A percentile compares a stretch with the other conserved stretches of the same genome.
phyloP scores from a whole-genome alignment of 768 basidiomycete species.

The Phanerodontia chrysosporium region DNA sequence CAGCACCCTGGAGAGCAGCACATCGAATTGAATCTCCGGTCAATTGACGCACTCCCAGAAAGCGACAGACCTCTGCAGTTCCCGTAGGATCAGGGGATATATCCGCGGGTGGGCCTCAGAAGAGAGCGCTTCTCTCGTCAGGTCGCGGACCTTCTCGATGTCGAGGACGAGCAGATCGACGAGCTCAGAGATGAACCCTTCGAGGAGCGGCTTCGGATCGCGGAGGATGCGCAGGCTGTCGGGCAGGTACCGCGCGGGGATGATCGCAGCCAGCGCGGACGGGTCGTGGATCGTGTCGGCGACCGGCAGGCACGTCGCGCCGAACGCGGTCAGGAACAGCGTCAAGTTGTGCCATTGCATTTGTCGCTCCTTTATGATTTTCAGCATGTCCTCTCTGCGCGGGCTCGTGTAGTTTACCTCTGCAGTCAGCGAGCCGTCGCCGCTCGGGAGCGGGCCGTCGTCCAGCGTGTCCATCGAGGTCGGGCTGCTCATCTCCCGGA shows the following conservation, averaged over 20 bases:
- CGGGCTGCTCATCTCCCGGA: conserved; percentile 56
- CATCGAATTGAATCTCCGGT: not conserved
- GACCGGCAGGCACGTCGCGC: conserved; percentile 58
- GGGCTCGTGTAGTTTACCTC: conserved; percentile 28
- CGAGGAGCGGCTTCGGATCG: conserved; percentile 54
- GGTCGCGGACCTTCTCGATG: conserved; percentile 65
- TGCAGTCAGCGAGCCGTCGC: conserved; percentile 34
- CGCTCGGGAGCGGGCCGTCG: conserved; percentile 26
- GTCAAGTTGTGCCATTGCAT: conserved; percentile 86
- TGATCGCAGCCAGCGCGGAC: conserved; percentile 45
- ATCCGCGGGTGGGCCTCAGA: conserved; percentile 70
- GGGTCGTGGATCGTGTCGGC: conserved; percentile 34
- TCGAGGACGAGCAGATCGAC: conserved; percentile 67
- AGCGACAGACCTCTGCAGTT: conserved; percentile 65
- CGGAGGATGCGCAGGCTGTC: conserved; percentile 66
- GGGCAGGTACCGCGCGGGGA: conserved; percentile 58
- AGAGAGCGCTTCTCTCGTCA: conserved; percentile 77
- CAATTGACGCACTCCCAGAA: not conserved
- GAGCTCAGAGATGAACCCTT: conserved; percentile 62
- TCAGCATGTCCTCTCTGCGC: conserved; percentile 9
- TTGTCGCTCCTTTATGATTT: conserved; percentile 53
- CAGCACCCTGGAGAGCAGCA: conserved; percentile 41
- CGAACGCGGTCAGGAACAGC: conserved; percentile 71
- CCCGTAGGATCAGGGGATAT: conserved; percentile 62
- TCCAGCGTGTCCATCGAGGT: conserved; percentile 25